Evolutionary conservation across 768 basidiomycete species (phyloP).

Genomic region (Auriscalpium microsporum): DNA sequence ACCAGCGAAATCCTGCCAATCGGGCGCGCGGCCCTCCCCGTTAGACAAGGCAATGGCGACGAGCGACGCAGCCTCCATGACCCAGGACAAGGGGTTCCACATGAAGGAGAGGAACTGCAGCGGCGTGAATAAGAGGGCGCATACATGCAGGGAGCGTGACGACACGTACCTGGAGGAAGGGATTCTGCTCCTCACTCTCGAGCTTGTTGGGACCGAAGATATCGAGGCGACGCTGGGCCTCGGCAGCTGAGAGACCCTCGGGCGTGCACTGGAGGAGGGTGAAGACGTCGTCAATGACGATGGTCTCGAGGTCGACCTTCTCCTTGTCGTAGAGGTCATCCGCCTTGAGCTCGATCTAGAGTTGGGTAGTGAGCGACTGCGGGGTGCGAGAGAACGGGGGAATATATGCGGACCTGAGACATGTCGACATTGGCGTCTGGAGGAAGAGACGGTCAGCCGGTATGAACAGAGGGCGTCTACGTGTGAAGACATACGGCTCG

Average conservation of each 20-base stretch:
- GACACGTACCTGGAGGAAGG: conserved; percentile 37
- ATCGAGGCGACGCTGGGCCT: conserved; percentile 76
- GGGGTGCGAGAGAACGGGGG: neutral
- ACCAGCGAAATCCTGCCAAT: conserved; percentile 98
- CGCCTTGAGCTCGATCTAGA: conserved; percentile 76
- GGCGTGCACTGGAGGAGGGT: conserved; percentile 88
- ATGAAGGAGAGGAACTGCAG: conserved; percentile 86
- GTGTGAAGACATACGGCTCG: conserved; percentile 47
- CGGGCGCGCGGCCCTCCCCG: conserved; percentile 76
- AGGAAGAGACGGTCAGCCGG: conserved; percentile 6
- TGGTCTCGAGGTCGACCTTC: conserved; percentile 97
- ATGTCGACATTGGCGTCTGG: conserved; percentile 84
- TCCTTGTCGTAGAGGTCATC: conserved; percentile 97
- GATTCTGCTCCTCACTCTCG: conserved; percentile 82
- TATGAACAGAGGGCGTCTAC: conserved; percentile 5
- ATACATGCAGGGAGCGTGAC: neutral
- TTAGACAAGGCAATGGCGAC: conserved; percentile 96
- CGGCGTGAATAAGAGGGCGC: neutral
- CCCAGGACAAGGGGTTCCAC: conserved; percentile 99
- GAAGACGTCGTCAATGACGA: conserved; percentile 95
- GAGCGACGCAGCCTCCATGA: conserved; percentile 95
- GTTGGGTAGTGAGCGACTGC: neutral
- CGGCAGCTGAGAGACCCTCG: conserved; percentile 64
- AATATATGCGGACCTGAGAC: conserved; percentile 42
- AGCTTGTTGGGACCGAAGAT: conserved; percentile 97